Evolutionary conservation across 345 rosid species (phyloP), one percentile per base, ranked within the genome.

Genomic region (Eucalyptus tenuipes): DNA sequence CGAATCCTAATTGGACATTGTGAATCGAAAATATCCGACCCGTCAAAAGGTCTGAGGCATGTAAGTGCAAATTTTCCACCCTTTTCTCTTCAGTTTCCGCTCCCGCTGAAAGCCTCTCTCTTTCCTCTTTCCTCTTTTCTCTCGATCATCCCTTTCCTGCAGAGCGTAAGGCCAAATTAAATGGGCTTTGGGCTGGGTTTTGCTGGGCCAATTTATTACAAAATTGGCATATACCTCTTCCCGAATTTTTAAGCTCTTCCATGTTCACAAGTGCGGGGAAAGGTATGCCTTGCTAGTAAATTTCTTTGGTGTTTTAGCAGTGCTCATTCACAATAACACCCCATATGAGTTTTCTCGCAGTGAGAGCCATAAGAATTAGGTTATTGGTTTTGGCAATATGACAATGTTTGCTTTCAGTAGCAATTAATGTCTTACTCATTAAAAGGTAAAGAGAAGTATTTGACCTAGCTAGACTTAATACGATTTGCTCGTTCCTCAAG

Each of bases 381-480:
- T 17, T 33, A 68, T 40, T 33, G 80, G 42, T 68, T 68, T 68
- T 68, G 25, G 80, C 44, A 68, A 9, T 68, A 37, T 8, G 40
- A 68, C 29, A 22, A 22, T 55, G 27, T 55, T 0, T 9, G 13
- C 44, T 68, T 31, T 68, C 13, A 68, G 44, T 17, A 68, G 80
- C 25, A 13, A 68, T 68, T 68, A 12, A 64, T 64, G 75, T n/a
- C 40, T 64, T 31, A 33, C 75, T 64, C 15, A 68, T 33, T 44
- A 17, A 33, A 33, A 33, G 20, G 40, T 92, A 85, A 96, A 96
- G 92, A 97, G 95, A 88, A 99, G 99, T 89, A 96, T 89, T 93
- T 94, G 98, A 89, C 94, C 92, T 45, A 95, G 94, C 88, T 96
- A 96, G 79, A 97, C 42, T 31, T 31, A 8, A 68, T 33, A 42